These are phyloP conservation scores for Epichloe aotearoae DNA, from an alignment of 2,329 filamentous ascomycete species.

Conservation along the genomic window DNA sequence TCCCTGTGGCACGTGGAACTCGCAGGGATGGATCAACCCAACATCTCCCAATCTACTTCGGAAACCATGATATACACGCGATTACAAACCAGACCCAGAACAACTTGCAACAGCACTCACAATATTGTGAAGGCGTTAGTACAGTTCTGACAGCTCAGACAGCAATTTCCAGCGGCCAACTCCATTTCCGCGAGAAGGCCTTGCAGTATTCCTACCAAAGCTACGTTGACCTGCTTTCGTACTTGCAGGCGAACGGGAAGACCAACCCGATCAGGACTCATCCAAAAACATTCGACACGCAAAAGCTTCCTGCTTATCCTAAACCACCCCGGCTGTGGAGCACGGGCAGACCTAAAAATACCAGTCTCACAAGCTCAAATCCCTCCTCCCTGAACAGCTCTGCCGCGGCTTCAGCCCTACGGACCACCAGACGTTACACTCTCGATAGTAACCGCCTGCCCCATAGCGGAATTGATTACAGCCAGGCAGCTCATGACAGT, in stretches of 20 bases:
- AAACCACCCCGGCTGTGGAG: slow-evolving; percentile 29
- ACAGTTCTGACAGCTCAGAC: not conserved
- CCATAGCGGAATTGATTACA: not conserved
- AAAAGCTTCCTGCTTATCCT: slow-evolving; percentile 42
- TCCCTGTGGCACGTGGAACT: not conserved
- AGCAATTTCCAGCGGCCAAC: not conserved
- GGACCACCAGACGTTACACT: not conserved
- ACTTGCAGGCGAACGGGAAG: slow-evolving; percentile 47
- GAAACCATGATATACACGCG: not conserved
- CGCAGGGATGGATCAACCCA: not conserved
- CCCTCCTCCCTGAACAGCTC: not conserved
- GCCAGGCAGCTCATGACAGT: not conserved
- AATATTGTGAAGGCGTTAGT: not conserved
- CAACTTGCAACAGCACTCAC: not conserved
- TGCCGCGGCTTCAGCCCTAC: not conserved
- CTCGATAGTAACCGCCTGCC: slow-evolving; percentile 1
- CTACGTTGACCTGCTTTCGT: slow-evolving; percentile 57
- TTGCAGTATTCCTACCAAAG: slow-evolving; percentile 57
- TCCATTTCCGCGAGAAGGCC: slow-evolving; percentile 51
- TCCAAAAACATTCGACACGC: slow-evolving; percentile 23
- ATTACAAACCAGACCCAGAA: not conserved
- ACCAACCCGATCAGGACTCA: slow-evolving; percentile 25
- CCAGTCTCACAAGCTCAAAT: not conserved
- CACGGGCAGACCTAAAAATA: slow-evolving; percentile 4
- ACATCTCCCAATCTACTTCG: not conserved